Conservation (phyloP, 176 grass and related monocot species). For the Canna indica region DNA sequence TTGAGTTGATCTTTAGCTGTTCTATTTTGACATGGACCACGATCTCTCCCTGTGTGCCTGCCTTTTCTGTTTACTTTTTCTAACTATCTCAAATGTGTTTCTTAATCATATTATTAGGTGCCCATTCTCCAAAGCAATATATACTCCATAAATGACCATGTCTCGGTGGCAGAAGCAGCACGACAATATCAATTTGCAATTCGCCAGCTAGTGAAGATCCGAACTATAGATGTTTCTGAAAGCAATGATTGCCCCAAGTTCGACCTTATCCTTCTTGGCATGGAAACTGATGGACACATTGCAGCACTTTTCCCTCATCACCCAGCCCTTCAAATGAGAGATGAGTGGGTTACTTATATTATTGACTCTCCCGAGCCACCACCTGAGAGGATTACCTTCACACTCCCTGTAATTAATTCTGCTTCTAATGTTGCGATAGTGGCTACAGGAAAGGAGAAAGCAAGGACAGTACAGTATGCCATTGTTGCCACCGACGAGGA, state of each 20-base stretch:
- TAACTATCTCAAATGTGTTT: background rate
- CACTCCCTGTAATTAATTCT: slow-evolving; percentile 80
- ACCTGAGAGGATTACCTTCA: slow-evolving; percentile 89
- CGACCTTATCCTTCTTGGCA: slow-evolving; percentile 62
- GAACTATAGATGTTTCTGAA: slow-evolving; percentile 56
- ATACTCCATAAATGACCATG: slow-evolving; percentile 78
- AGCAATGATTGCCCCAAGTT: slow-evolving; percentile 76
- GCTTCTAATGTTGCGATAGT: slow-evolving; percentile 70
- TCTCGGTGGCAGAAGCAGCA: slow-evolving; percentile 56
- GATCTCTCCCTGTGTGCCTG: background rate
- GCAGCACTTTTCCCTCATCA: slow-evolving; percentile 70
- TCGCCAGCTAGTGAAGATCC: slow-evolving; percentile 76
- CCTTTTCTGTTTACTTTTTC: background rate
- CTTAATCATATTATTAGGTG: slow-evolving; percentile 28
- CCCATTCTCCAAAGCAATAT: slow-evolving; percentile 52
- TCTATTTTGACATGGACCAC: too few species aligned
- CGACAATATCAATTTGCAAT: slow-evolving; percentile 67
- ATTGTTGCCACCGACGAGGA: slow-evolving; percentile 19
- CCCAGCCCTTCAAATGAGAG: slow-evolving; percentile 35
- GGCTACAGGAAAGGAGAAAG: slow-evolving; percentile 45
- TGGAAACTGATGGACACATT: slow-evolving; percentile 67
- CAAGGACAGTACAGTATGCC: slow-evolving; percentile 26
- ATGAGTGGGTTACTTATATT: slow-evolving; percentile 86
- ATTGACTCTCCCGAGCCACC: slow-evolving; percentile 58
- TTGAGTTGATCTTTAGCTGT: too few species aligned